phyloP scores from a whole-genome alignment of 805 yeast species.

The Candida lessepsii region DNA sequence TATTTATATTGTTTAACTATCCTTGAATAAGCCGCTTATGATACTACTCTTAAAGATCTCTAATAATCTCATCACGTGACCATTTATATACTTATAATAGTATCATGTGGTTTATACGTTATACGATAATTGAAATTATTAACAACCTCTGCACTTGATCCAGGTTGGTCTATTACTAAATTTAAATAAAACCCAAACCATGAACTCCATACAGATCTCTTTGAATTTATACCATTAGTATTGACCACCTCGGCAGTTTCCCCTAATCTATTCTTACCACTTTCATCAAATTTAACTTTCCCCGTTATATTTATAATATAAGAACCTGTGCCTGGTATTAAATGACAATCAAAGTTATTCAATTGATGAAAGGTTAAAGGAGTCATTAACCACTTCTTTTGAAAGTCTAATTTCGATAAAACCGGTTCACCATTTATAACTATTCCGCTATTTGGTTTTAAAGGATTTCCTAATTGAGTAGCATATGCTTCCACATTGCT shows the following conservation, averaged over 20 bases:
- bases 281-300: conserved; percentile 74
- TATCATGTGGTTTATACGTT: conserved; percentile 60
- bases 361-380: conserved; percentile 63
- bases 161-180: conserved; percentile 49
- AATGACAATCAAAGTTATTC: conserved; percentile 64
- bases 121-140: conserved; percentile 65
- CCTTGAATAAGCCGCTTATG: too few relatives aligned
- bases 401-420: conserved; percentile 46
- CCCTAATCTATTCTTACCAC: conserved; percentile 65
- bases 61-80: too few relatives aligned
- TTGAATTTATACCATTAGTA: conserved; percentile 12
- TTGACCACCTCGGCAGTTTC: conserved; percentile 55
- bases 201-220: conserved; percentile 63
- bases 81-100: conserved; percentile 25
- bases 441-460: conserved; percentile 51
- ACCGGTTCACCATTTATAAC: conserved; percentile 60
- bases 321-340: conserved; percentile 62
- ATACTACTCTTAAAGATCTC: too few relatives aligned
- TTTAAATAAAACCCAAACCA: conserved; percentile 67
- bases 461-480: conserved; percentile 49
- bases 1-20: too few relatives aligned
- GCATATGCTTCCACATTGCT: conserved; percentile 39
- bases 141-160: conserved; percentile 42
- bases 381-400: conserved; percentile 54
- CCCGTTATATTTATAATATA: conserved; percentile 51